Percentiles rank a stretch among this genome's conserved stretches.
Conservation (phyloP, 768 basidiomycete species). For the Phanerochaete carnosa region DNA sequence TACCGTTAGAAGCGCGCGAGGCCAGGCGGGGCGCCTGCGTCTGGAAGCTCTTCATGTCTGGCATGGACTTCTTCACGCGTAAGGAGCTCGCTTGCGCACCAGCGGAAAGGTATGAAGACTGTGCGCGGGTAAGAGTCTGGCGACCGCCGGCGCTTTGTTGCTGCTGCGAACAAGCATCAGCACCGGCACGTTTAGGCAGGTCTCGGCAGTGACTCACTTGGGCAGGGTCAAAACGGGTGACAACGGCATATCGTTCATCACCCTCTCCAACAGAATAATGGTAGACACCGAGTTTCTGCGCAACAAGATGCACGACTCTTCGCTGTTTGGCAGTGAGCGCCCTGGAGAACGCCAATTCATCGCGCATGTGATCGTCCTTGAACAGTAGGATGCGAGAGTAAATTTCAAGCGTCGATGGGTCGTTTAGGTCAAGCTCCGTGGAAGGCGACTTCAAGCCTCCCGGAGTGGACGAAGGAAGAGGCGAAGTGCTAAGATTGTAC, state of each 20-base stretch:
- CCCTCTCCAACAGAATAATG: slow-evolving; percentile 93
- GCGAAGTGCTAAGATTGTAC: slow-evolving; percentile 45
- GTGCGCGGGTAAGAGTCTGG: slow-evolving; percentile 76
- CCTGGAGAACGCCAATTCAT: slow-evolving; percentile 95
- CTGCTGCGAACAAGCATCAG: slow-evolving; percentile 1
- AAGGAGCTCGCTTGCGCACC: slow-evolving; percentile 46
- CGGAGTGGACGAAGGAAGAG: slow-evolving; percentile 55
- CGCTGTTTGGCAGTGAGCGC: slow-evolving; percentile 82
- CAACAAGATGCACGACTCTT: slow-evolving; percentile 91
- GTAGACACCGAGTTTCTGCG: slow-evolving; percentile 93
- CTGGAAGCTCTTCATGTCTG: slow-evolving; percentile 89
- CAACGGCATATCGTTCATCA: slow-evolving; percentile 90
- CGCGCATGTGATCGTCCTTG: slow-evolving; percentile 96
- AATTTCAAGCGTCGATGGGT: slow-evolving; percentile 93
- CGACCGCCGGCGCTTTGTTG: slow-evolving; percentile 44
- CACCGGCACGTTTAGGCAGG: neutral
- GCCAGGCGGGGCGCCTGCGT: slow-evolving; percentile 74
- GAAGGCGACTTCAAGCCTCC: slow-evolving; percentile 64
- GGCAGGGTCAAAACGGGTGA: slow-evolving; percentile 85
- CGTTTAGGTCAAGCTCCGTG: slow-evolving; percentile 89
- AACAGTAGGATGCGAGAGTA: slow-evolving; percentile 95
- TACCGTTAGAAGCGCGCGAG: slow-evolving; percentile 83
- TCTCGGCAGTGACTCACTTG: slow-evolving; percentile 41
- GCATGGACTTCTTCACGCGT: slow-evolving; percentile 98
- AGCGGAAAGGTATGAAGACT: slow-evolving; percentile 75